Conservation (phyloP, 805 yeast species). For the Kazachstania bromeliacearum region DNA sequence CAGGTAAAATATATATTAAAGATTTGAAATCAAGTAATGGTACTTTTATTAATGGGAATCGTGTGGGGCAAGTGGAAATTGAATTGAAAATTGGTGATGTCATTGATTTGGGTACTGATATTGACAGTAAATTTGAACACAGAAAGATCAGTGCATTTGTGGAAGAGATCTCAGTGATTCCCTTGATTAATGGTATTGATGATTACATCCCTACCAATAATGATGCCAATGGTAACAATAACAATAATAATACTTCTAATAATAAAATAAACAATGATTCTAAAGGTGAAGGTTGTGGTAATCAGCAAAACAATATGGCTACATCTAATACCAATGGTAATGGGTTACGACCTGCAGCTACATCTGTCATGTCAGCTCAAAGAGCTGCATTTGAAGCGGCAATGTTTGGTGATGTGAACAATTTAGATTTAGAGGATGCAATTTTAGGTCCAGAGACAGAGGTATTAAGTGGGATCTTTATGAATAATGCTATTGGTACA, state of each 20-base stretch:
- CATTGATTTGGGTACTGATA: conserved; percentile 91
- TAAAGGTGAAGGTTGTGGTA: neutral
- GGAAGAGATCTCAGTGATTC: conserved; percentile 54
- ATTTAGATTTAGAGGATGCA: conserved; percentile 39
- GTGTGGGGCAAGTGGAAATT: conserved; percentile 47
- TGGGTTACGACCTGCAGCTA: neutral
- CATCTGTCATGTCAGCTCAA: conserved; percentile 14
- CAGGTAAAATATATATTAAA: conserved; percentile 61
- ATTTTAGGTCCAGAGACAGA: conserved; percentile 40
- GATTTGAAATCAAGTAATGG: conserved; percentile 93
- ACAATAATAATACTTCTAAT: neutral
- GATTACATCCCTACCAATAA: conserved; percentile 2
- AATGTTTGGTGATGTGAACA: conserved; percentile 50
- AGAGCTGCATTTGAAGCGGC: conserved; percentile 45
- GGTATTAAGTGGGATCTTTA: conserved; percentile 45
- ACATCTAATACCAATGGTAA: neutral
- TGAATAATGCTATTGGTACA: conserved; percentile 50
- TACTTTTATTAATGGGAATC: conserved; percentile 73
- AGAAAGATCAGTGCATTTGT: conserved; percentile 79
- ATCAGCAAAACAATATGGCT: neutral
- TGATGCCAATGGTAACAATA: neutral
- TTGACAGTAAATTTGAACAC: conserved; percentile 56
- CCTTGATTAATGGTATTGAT: conserved; percentile 25
- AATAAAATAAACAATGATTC: neutral
- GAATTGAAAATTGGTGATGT: conserved; percentile 71